A percentile compares a stretch with the other conserved stretches of the same genome.
Conservation (phyloP, 2,329 filamentous ascomycete genomes). For the Thermomyces lanuginosus region DNA sequence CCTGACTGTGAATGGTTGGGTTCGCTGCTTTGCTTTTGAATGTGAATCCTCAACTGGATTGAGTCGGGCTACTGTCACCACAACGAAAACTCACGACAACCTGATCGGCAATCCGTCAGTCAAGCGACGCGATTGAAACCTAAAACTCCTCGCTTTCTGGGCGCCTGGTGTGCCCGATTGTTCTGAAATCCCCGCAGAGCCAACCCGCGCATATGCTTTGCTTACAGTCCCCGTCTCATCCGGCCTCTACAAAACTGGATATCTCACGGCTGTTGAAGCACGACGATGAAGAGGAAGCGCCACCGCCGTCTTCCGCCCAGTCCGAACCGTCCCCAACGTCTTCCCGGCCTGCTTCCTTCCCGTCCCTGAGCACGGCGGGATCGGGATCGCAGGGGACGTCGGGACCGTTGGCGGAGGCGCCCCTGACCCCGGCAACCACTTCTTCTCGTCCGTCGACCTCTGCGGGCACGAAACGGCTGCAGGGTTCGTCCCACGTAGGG, state of each 20-base stretch:
- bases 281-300: conserved; percentile 22
- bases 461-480: conserved; percentile 25
- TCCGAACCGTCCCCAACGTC: conserved; percentile 5
- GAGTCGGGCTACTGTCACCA: too few species aligned
- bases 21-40: too few species aligned
- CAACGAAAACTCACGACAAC: too few species aligned
- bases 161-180: background rate
- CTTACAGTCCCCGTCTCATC: conserved; percentile 22
- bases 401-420: too few species aligned
- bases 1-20: too few species aligned
- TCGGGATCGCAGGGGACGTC: too few species aligned
- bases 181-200: background rate
- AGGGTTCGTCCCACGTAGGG: conserved; percentile 28
- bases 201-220: conserved; percentile 27
- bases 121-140: too few species aligned
- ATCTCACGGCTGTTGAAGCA: conserved; percentile 77
- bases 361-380: conserved; percentile 15
- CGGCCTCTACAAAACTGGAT: conserved; percentile 62
- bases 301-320: conserved; percentile 16
- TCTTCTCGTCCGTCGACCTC: conserved; percentile 15
- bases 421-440: conserved; percentile 13
- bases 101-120: too few species aligned
- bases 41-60: too few species aligned
- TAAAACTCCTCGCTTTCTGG: background rate
- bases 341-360: conserved; percentile 12